Conservation (phyloP, 2,329 filamentous ascomycete genomes). For the Stemphylium lycopersici region DNA sequence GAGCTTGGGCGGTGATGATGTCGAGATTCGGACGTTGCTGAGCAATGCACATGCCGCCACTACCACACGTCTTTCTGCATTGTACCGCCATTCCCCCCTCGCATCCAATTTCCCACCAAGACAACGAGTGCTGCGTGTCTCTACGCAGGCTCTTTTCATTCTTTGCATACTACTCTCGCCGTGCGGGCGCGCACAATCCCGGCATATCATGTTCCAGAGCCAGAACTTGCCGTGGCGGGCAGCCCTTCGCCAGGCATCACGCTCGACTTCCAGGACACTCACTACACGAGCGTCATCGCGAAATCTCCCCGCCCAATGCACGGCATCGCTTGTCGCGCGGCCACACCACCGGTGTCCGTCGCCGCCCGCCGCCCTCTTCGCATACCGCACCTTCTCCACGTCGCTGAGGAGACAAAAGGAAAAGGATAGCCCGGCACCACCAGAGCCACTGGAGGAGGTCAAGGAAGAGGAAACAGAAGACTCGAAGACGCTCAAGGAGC, state of each 20-base stretch:
- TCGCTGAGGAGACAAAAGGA: conserved; percentile 60
- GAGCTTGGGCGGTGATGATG: conserved; percentile 35
- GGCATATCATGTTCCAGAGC: conserved; percentile 64
- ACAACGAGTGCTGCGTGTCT: conserved; percentile 10
- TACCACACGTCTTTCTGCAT: conserved; percentile 9
- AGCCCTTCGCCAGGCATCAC: conserved; percentile 60
- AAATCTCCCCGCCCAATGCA: conserved; percentile 39
- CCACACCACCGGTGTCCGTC: conserved; percentile 31
- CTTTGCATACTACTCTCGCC: conserved; percentile 12
- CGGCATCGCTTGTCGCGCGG: conserved; percentile 34
- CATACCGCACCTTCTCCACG: conserved; percentile 49
- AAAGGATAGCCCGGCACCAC: conserved; percentile 57
- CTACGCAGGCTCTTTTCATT: conserved; percentile 1
- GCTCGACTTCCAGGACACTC: conserved; percentile 45
- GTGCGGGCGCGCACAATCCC: conserved; percentile 8
- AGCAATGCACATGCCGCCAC: conserved; percentile 28
- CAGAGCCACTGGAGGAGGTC: conserved; percentile 52
- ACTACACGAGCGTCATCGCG: conserved; percentile 33
- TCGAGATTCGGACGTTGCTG: conserved; percentile 31
- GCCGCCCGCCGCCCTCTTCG: conserved; percentile 41
- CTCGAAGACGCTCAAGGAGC: conserved; percentile 49
- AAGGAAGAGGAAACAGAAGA: conserved; percentile 51
- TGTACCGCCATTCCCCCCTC: conserved; percentile 18
- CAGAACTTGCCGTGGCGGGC: conserved; percentile 70
- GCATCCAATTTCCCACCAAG: conserved; percentile 4